Conservation (phyloP, 495 filamentous ascomycete genomes). For the Penicillium alfredii region DNA sequence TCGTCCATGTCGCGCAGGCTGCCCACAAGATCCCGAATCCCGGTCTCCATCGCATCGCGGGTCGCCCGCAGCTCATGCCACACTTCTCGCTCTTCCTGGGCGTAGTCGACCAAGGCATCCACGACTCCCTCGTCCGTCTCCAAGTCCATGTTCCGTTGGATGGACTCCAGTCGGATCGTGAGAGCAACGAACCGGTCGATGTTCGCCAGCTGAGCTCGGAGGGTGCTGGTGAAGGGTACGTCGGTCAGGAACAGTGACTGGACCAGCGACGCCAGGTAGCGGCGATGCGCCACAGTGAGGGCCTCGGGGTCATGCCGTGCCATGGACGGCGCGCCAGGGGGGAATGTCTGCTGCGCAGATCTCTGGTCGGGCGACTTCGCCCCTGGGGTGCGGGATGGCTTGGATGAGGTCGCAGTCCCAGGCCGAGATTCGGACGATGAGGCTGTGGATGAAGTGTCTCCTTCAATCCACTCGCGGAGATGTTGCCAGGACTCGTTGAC, state of each 20-base stretch:
- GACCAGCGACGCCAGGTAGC: slow-evolving; percentile 62
- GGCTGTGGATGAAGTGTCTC: slow-evolving; percentile 7
- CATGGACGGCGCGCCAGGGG: slow-evolving; percentile 16
- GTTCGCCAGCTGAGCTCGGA: slow-evolving; percentile 64
- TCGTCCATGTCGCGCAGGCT: slow-evolving; percentile 56
- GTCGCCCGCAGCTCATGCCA: slow-evolving; percentile 47
- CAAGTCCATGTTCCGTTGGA: slow-evolving; percentile 68
- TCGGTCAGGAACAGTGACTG: slow-evolving; percentile 68
- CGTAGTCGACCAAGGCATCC: slow-evolving; percentile 64
- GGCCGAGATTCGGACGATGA: slow-evolving; percentile 32
- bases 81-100: slow-evolving; percentile 60
- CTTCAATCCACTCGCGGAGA: slow-evolving; percentile 54
- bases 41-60: slow-evolving; percentile 32
- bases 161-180: slow-evolving; percentile 60
- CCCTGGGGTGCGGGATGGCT: slow-evolving; percentile 9
- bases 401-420: slow-evolving; percentile 31
- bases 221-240: slow-evolving; percentile 57
- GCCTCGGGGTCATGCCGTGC: slow-evolving; percentile 74
- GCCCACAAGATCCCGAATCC: slow-evolving; percentile 57
- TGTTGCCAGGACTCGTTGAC: slow-evolving; percentile 68
- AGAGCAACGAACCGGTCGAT: slow-evolving; percentile 74
- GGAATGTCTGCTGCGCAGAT: slow-evolving; percentile 3
- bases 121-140: slow-evolving; percentile 74
- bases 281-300: slow-evolving; percentile 68
- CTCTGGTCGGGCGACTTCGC: slow-evolving; percentile 3